Evolutionary conservation across 2,329 filamentous ascomycete genomes (phyloP).

Genomic region (Trichoderma polysporum): DNA sequence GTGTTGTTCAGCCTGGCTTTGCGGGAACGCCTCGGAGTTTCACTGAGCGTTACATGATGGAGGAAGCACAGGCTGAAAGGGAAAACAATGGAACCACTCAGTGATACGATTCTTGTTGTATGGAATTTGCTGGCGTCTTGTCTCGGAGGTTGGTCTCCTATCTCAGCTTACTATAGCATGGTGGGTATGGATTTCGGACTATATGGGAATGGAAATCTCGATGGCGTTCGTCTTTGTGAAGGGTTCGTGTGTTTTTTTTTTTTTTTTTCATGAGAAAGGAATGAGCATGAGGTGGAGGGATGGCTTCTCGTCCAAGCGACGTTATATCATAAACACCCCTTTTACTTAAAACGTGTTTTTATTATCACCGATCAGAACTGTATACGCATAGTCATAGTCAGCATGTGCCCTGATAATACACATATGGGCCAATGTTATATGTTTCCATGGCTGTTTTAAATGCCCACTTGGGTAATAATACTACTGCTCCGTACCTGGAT

Average conservation of each 20-base stretch:
- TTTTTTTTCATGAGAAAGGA: neutral
- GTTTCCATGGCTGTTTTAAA: neutral
- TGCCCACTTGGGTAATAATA: neutral
- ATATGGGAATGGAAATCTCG: constrained; percentile 28
- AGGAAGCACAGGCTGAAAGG: constrained; percentile 42
- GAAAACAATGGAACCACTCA: constrained; percentile 24
- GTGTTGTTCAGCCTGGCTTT: constrained; percentile 41
- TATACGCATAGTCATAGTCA: constrained; percentile 13
- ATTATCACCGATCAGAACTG: constrained; percentile 5
- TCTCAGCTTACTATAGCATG: constrained; percentile 21
- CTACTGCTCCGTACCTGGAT: too few species aligned
- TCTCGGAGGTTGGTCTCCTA: constrained; percentile 25
- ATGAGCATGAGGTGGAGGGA: constrained; percentile 1
- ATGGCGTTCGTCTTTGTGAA: constrained; percentile 31
- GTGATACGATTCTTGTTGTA: constrained; percentile 17
- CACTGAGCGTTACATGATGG: constrained; percentile 50
- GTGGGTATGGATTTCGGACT: constrained; percentile 26
- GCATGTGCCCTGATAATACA: neutral
- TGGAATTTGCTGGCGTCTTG: constrained; percentile 27
- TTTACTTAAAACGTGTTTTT: constrained; percentile 6
- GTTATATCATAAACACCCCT: neutral
- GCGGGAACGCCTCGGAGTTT: constrained; percentile 48
- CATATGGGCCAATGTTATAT: neutral
- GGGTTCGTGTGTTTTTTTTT: neutral
- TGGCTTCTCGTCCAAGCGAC: neutral